Conservation (phyloP, 495 filamentous ascomycete genomes). For the Tuber umbilicatum region DNA sequence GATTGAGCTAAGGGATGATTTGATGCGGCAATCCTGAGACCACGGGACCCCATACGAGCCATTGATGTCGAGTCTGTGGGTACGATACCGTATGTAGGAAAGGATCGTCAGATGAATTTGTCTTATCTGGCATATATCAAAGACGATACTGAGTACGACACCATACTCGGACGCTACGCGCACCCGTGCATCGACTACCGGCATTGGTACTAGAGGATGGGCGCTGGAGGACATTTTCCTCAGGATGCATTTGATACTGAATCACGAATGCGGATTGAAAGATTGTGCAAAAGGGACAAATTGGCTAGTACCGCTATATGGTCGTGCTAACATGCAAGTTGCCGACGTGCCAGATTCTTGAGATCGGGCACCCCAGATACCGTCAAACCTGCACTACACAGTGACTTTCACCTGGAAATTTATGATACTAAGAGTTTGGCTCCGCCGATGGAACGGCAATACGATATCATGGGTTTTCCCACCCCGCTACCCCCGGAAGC, state of each 20-base stretch:
- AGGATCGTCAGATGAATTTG: neutral
- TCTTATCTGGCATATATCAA: neutral
- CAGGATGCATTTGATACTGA: neutral
- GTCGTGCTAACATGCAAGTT: neutral
- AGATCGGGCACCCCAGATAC: neutral
- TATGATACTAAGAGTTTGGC: too few species aligned
- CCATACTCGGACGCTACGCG: neutral
- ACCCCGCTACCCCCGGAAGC: neutral
- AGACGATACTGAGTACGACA: neutral
- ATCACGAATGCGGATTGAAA: neutral
- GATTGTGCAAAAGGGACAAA: neutral
- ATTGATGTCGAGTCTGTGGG: neutral
- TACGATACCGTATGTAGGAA: too few species aligned
- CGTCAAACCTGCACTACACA: neutral
- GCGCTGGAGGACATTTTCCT: neutral
- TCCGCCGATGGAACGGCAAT: too few species aligned
- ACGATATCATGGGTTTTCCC: too few species aligned
- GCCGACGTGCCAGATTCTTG: neutral
- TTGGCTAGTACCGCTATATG: neutral
- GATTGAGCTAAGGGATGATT: neutral
- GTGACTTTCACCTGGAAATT: neutral
- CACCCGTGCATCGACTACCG: neutral
- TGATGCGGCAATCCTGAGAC: neutral
- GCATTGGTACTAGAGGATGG: neutral
- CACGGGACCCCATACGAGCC: conserved; percentile 2